Percentiles rank a stretch among this genome's conserved stretches.
phyloP scores from a whole-genome alignment of 2,329 filamentous ascomycete species.

The Exophiala sp. region DNA sequence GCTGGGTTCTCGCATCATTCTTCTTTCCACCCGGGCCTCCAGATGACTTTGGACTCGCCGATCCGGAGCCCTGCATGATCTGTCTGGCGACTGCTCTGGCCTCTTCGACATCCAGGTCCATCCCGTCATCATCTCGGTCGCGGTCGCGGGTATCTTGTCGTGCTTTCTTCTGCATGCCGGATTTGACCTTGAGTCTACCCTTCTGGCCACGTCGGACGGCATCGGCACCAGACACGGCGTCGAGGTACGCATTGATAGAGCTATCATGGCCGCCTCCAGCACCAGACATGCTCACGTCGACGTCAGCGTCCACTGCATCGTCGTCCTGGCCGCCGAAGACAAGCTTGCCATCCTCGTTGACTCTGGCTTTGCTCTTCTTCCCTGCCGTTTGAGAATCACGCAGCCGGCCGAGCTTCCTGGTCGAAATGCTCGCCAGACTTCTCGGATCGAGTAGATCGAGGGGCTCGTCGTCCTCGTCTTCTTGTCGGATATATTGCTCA shows the following conservation, averaged over 20 bases:
- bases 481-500: constrained; percentile 80
- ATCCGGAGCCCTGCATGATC: constrained; percentile 21
- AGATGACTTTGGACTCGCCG: constrained; percentile 3
- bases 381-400: constrained; percentile 38
- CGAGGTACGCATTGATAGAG: constrained; percentile 55
- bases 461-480: constrained; percentile 71
- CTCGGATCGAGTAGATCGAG: constrained; percentile 86
- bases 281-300: constrained; percentile 43
- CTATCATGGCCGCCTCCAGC: constrained; percentile 20
- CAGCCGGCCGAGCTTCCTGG: constrained; percentile 28
- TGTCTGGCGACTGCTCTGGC: constrained; percentile 36
- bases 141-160: constrained; percentile 29
- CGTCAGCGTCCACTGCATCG: constrained; percentile 31
- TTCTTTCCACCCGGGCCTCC: constrained; percentile 26
- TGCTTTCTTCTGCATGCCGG: constrained; percentile 36
- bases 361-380: constrained; percentile 39
- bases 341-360: constrained; percentile 42
- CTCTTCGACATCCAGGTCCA: constrained; percentile 45
- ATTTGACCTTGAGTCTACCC: constrained; percentile 56
- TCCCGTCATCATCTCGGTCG: constrained; percentile 35
- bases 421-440: constrained; percentile 83
- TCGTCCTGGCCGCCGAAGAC: constrained; percentile 36
- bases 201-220: constrained; percentile 53
- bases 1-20: not conserved
- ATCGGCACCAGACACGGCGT: constrained; percentile 55